Percentiles rank a stretch among this genome's conserved stretches.
phyloP scores from a whole-genome alignment of 2,329 filamentous ascomycete species.

The Sphaceloma murrayae region DNA sequence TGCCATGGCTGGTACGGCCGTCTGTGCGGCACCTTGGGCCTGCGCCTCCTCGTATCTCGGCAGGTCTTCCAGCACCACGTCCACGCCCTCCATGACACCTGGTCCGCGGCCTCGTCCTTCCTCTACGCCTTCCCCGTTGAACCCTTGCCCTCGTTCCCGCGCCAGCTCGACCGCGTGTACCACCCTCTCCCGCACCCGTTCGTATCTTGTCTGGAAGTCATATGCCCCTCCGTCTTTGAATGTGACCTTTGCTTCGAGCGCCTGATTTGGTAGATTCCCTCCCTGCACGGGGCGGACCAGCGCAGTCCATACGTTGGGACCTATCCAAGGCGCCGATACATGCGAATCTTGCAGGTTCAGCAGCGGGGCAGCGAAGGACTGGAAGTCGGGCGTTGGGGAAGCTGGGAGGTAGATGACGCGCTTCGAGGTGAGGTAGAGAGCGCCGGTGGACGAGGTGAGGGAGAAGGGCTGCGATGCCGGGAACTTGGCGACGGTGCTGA shows the following conservation, averaged over 20 bases:
- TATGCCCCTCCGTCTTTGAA: slow-evolving; percentile 95
- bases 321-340: slow-evolving; percentile 82
- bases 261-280: slow-evolving; percentile 65
- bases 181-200: slow-evolving; percentile 73
- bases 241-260: slow-evolving; percentile 71
- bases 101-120: slow-evolving; percentile 28
- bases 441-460: slow-evolving; percentile 22
- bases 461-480: slow-evolving; percentile 29
- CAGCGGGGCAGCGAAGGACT: slow-evolving; percentile 83
- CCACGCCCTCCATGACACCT: slow-evolving; percentile 40
- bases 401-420: slow-evolving; percentile 82
- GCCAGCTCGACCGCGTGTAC: slow-evolving; percentile 70
- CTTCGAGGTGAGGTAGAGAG: slow-evolving; percentile 25
- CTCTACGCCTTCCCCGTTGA: slow-evolving; percentile 30
- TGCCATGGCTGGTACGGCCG: too few species aligned
- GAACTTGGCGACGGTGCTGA: slow-evolving; percentile 57
- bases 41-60: slow-evolving; percentile 69
- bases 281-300: slow-evolving; percentile 70
- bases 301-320: slow-evolving; percentile 81
- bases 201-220: slow-evolving; percentile 76
- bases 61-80: slow-evolving; percentile 65
- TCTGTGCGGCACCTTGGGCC: too few species aligned
- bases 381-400: slow-evolving; percentile 56
- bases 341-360: slow-evolving; percentile 80
- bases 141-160: slow-evolving; percentile 49